Conservation (phyloP, 495 filamentous ascomycete genomes). For the Lophiostoma macrostomum region DNA sequence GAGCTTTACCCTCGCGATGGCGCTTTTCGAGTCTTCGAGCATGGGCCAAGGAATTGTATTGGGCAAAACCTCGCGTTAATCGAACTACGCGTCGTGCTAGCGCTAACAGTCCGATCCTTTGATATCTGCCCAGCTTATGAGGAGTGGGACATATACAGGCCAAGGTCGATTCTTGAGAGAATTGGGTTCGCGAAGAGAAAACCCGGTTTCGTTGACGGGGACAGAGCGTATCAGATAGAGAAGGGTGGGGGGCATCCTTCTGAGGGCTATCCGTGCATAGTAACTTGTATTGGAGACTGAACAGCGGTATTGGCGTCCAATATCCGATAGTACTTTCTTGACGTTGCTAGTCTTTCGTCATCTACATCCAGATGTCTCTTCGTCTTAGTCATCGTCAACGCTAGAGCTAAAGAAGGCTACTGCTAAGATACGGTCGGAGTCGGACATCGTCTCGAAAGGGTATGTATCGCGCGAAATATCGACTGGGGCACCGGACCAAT, state of each 20-base stretch:
- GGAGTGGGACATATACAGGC: constrained; percentile 41
- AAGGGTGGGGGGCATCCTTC: constrained; percentile 24
- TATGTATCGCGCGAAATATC: too few species aligned
- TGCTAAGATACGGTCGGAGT: too few species aligned
- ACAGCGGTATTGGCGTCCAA: too few species aligned
- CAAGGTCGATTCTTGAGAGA: too few species aligned
- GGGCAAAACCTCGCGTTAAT: constrained; percentile 36
- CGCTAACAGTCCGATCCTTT: constrained; percentile 22
- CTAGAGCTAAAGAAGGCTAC: too few species aligned
- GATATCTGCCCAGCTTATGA: constrained; percentile 37
- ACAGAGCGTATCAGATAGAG: constrained; percentile 37
- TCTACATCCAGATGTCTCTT: too few species aligned
- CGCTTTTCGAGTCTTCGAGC: constrained; percentile 34
- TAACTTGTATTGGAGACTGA: too few species aligned
- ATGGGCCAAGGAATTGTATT: constrained; percentile 36
- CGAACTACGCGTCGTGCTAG: constrained; percentile 35
- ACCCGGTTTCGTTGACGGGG: constrained; percentile 34
- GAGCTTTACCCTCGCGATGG: constrained; percentile 34
- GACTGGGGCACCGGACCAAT: too few species aligned
- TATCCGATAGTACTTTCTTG: too few species aligned
- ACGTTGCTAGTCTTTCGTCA: too few species aligned
- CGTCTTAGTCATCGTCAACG: too few species aligned
- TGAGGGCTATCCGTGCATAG: constrained; percentile 26
- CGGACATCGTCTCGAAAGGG: too few species aligned
- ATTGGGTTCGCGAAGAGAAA: constrained; percentile 2